Evolutionary conservation across 1,139 yeast genomes (phyloP).

Genomic region (Taphrina deformans): DNA sequence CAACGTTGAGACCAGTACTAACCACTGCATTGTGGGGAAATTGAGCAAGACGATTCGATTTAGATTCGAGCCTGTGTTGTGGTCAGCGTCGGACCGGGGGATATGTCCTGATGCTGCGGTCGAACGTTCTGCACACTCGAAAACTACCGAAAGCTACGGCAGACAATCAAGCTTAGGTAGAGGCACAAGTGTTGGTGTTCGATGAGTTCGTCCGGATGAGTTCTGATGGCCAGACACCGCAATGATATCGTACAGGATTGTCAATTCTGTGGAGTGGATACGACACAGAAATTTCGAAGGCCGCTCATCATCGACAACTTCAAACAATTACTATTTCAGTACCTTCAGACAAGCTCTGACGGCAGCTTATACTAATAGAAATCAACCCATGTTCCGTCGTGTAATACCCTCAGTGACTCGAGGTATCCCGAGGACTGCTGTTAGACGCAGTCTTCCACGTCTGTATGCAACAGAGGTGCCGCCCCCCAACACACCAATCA

Average conservation of each 20-base stretch:
- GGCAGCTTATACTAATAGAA: background rate
- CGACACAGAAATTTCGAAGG: background rate
- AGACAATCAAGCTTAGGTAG: too few species aligned
- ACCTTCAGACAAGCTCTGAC: background rate
- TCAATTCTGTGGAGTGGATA: background rate
- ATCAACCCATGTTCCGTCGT: background rate
- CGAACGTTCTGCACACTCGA: too few species aligned
- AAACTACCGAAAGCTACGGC: too few species aligned
- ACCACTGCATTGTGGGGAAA: conserved; percentile 12
- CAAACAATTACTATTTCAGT: background rate
- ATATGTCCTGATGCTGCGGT: too few species aligned
- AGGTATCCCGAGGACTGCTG: background rate
- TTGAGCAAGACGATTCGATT: background rate
- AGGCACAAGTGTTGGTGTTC: too few species aligned
- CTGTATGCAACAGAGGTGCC: conserved; percentile 15
- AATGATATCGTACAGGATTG: background rate
- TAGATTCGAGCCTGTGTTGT: background rate
- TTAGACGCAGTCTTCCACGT: background rate
- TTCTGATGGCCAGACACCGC: background rate
- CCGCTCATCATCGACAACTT: background rate
- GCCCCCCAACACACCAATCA: background rate
- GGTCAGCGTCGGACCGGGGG: too few species aligned
- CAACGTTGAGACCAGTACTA: background rate
- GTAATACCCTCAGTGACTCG: background rate
- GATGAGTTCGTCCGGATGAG: too few species aligned